Evolutionary conservation across 2,329 filamentous ascomycete species (phyloP).

Genomic region (Paradendryphiella salina): DNA sequence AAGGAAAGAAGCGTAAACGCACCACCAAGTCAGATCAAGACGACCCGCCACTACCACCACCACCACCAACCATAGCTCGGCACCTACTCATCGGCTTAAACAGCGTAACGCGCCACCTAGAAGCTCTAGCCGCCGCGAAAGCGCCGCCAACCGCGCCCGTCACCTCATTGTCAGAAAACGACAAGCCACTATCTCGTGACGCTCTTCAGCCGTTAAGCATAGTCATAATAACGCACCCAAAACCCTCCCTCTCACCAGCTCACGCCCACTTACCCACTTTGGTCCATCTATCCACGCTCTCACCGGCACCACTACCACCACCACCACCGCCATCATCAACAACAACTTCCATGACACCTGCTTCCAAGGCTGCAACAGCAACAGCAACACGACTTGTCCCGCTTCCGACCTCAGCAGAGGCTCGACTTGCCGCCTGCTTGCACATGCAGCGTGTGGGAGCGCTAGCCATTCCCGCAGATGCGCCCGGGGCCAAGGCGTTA

Average conservation of each 20-base stretch:
- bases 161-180: not conserved
- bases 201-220: constrained; percentile 21
- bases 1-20: constrained; percentile 58
- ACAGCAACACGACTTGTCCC: constrained; percentile 61
- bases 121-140: constrained; percentile 47
- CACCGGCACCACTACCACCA: constrained; percentile 1
- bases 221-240: constrained; percentile 41
- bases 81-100: constrained; percentile 68
- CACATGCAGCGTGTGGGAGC: constrained; percentile 67
- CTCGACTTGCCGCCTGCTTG: constrained; percentile 60
- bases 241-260: constrained; percentile 37
- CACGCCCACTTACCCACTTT: constrained; percentile 44
- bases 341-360: too few relatives aligned
- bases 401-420: constrained; percentile 63
- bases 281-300: constrained; percentile 31
- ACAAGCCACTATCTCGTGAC: not conserved
- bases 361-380: not conserved
- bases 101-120: constrained; percentile 63
- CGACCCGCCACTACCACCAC: constrained; percentile 31
- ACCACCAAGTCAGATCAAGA: constrained; percentile 4
- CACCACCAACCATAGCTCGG: constrained; percentile 55
- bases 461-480: constrained; percentile 61
- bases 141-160: constrained; percentile 20
- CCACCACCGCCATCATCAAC: too few relatives aligned
- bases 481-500: constrained; percentile 61